Evolutionary conservation across 805 yeast species (phyloP), one percentile per base, ranked within the genome.

Genomic region (Starmerella apis): DNA sequence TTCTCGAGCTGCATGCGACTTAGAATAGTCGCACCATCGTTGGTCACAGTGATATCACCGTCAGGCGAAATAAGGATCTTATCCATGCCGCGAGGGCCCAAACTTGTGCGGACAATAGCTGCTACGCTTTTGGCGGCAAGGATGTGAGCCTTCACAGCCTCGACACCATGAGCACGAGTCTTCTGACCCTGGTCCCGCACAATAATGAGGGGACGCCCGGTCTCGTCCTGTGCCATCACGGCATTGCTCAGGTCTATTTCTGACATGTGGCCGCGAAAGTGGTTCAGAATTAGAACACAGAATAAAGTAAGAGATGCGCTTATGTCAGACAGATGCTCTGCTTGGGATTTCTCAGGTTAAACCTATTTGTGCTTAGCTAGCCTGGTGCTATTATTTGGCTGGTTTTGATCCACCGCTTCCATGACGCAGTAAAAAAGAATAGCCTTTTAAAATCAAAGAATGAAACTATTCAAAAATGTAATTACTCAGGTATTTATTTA

Each of bases 61-160:
- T 94, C 98, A 27, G 92, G 97, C 47, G 88, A 79, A 56, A 92
- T 85, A 58, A 92, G 75, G 61, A 92, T 92, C 72, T 92, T 92
- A 68, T 92, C 99, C 61, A 94, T 72, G n/a, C 98, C 99, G 64
- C 98, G 79, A 46, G 99, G 99, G 9, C 99, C 99, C 56, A 92
- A 72, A 0, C 96, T 86, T 1, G 96, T 84, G 64, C 83, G 86
- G 56, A 92, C 81, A 52, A 92, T 86, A 30, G 88, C 81, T 11
- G 97, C 86, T 47, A 92, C 96, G 7, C 95, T 82, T 66, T 95
- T 77, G 27, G 97, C 96, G 31, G 97, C 97, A 49, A 86, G 73
- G 49, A 90, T 88, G 66, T 92, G 97, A 37, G 90, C 62, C 61
- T 71, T 77, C 67, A 79, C 74, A 54, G 96, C 87, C 65, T 92